Base-by-base conservation (phyloP, 441 rosid genomes). In the Croton setiger region DNA sequence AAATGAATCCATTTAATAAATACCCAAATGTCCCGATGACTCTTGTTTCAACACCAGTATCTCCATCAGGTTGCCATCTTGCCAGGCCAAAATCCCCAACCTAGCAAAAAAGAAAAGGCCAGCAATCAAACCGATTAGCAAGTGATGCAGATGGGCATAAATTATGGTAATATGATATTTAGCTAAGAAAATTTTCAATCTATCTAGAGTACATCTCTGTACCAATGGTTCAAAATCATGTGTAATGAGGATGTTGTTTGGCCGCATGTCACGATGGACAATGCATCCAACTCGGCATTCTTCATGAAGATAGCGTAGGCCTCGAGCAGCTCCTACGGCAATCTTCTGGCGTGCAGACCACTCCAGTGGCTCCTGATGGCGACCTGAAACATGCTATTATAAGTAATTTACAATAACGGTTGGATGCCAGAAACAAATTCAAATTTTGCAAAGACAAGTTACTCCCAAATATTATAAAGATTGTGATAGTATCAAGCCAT, bases 241-340 rank as follows among this genome's bases (percentile, higher is more conserved):
- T 23, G 99, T 96, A 71, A 96, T 81, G 36, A 96, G 98, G 68
- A 96, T 91, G 78, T 96, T 96, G 87, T 96, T 96, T 17, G 99
- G 99, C 67, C 99, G 87, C 96, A 96, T 82, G 81, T 96, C 99
- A 62, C 99, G 92, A 71, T 96, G 99, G 76, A 96, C 97, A 68
- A 96, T 96, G 76, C 99, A 96, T 45, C 99, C 99, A 68, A 93
- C 99, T 88, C 99, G 87, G 86, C 99, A 96, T 74, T 96, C 99
- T 86, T 96, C 99, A 56, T 96, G 99, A 69, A 96, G 98, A 79
- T 96, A 96, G 62, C 99, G 83, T 76, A 96, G 84, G 43, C 99
- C 99, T 73, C 98, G 87, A 76, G 99, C 99, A 57, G 98, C 98
- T 78, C 99, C 98, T 52, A 88, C 92, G 5, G 99, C 99, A 67